These are phyloP conservation scores for Lignosus rhinocerotis DNA, from an alignment of 1,284 basidiomycete species.

Conservation along the genomic window DNA sequence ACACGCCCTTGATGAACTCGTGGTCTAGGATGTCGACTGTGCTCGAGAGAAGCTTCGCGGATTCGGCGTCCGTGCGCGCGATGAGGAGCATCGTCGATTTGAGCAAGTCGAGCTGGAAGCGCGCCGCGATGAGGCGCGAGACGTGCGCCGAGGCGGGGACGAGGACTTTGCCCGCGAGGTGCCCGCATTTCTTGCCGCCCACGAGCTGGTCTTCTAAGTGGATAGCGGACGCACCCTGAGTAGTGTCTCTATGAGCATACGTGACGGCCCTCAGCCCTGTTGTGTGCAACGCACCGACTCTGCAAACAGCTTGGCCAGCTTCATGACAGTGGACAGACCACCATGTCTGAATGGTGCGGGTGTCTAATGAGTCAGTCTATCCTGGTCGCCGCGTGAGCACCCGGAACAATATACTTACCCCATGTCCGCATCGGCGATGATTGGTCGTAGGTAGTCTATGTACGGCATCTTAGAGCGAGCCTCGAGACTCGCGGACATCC, in stretches of 20 bases:
- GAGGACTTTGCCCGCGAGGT: slow-evolving; percentile 91
- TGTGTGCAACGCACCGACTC: slow-evolving; percentile 59
- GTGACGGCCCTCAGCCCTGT: not conserved
- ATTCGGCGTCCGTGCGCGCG: slow-evolving; percentile 90
- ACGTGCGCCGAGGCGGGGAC: slow-evolving; percentile 88
- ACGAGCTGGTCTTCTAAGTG: slow-evolving; percentile 93
- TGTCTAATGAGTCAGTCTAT: slow-evolving; percentile 11
- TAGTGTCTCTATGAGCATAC: not conserved
- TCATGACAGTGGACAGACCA: slow-evolving; percentile 95
- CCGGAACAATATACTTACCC: slow-evolving; percentile 55
- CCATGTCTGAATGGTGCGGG: slow-evolving; percentile 62
- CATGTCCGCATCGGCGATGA: slow-evolving; percentile 94
- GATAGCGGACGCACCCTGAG: slow-evolving; percentile 80
- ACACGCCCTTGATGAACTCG: slow-evolving; percentile 79
- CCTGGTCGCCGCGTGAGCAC: not conserved
- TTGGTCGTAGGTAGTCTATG: slow-evolving; percentile 89
- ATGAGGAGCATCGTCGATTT: slow-evolving; percentile 88
- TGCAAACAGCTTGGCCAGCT: slow-evolving; percentile 90
- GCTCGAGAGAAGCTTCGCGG: slow-evolving; percentile 83
- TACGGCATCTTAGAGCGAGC: slow-evolving; percentile 70
- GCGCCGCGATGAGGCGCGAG: slow-evolving; percentile 79
- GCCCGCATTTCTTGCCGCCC: slow-evolving; percentile 93
- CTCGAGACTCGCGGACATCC: slow-evolving; percentile 65
- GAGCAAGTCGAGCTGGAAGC: slow-evolving; percentile 88
- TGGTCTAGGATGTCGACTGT: slow-evolving; percentile 79